Base-by-base conservation (phyloP, 306 rosid species). In the Citrullus colocynthis region DNA sequence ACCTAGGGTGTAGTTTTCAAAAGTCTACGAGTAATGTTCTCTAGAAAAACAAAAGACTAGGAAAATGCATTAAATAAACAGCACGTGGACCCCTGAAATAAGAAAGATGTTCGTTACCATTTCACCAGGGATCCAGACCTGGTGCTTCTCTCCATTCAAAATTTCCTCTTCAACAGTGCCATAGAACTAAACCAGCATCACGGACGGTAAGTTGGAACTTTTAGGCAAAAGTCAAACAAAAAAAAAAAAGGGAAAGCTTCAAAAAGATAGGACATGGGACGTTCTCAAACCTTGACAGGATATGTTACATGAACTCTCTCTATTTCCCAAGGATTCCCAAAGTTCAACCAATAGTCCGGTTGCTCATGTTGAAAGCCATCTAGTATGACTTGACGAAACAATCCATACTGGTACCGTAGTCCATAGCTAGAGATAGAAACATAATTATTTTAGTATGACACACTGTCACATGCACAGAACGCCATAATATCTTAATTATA, bases 301-400 rank as follows among this genome's bases (percentile, higher is more conserved):
- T 90, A 88, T 55, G 96, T 88, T 32, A 90, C 88, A 80, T 90
- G 91, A 78, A 84, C 77, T 45, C 91, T 86, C 85, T 85, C 96
- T 78, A 88, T 90, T 79, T 90, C 93, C 96, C 96, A 88, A 76
- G 96, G 96, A 82, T 90, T 90, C 77, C 96, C 96, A 80, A 85
- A 88, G 81, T 90, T 88, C 79, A 90, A 83, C 96, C 96, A 90
- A 78, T 85, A 87, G 82, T 90, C 96, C 54, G 96, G 93, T 78
- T 88, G 91, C 78, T 90, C 96, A 57, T 90, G 89, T 79, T 90
- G 96, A 80, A 85, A 85, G 51, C 93, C 96, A 78, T 90, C 93
- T 63, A 86, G 82, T 81, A 90, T 88, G 81, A 87, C 79, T 82
- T 90, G 96, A 54, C 91, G 89, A 76, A 90, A 90, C 81, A 88